Percentiles rank a stretch among this genome's conserved stretches.
These are phyloP conservation scores for Panellus pusillus DNA, from an alignment of 768 basidiomycete species.

Conservation along the genomic window DNA sequence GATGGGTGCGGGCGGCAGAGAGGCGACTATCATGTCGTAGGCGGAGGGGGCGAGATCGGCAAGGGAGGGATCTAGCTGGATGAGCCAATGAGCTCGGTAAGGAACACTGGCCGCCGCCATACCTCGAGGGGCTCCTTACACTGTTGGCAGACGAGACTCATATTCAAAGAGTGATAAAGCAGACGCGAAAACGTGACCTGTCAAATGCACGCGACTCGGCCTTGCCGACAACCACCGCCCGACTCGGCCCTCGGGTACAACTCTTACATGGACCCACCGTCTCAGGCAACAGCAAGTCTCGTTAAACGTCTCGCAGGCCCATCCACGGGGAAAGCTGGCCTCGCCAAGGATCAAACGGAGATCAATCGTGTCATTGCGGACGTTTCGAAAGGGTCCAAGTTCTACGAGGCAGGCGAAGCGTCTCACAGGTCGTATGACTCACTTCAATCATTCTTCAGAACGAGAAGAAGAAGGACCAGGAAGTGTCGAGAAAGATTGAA, in stretches of 20 bases:
- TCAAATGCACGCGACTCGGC: neutral
- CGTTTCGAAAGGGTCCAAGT: conserved; percentile 91
- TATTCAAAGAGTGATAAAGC: conserved; percentile 24
- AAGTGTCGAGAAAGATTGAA: conserved; percentile 74
- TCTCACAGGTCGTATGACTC: neutral
- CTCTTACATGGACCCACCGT: conserved; percentile 30
- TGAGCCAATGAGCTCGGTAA: conserved; percentile 10
- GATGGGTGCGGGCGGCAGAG: conserved; percentile 56
- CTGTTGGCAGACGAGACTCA: conserved; percentile 74
- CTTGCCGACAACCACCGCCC: neutral
- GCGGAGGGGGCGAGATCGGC: conserved; percentile 83
- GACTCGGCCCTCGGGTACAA: neutral
- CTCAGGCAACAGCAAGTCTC: conserved; percentile 69
- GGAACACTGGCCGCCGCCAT: conserved; percentile 7
- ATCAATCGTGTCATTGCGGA: conserved; percentile 89
- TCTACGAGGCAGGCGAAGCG: conserved; percentile 63
- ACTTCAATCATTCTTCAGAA: conserved; percentile 48
- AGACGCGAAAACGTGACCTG: conserved; percentile 8
- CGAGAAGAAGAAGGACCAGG: conserved; percentile 87
- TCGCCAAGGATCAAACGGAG: conserved; percentile 77
- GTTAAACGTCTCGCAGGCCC: conserved; percentile 83
- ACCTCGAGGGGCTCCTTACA: conserved; percentile 91
- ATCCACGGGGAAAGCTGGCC: conserved; percentile 88
- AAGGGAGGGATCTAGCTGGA: conserved; percentile 86
- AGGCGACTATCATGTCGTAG: conserved; percentile 79